Conservation (phyloP, 2,329 filamentous ascomycete genomes). For the Penicillium italicum region DNA sequence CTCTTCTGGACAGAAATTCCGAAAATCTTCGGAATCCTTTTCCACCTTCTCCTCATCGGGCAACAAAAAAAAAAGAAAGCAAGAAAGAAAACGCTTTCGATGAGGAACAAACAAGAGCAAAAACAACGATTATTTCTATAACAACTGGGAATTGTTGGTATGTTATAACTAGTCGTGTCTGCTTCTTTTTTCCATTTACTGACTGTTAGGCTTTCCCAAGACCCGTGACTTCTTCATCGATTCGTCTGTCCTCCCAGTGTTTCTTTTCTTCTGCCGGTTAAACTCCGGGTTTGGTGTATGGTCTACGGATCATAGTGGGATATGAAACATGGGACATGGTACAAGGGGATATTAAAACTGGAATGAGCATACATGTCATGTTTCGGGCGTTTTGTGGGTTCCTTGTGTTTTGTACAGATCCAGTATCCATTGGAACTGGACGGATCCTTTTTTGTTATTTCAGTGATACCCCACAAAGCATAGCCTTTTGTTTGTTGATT, state of each 20-base stretch:
- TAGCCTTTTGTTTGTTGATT: neutral
- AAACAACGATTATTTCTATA: neutral
- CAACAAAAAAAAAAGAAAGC: neutral
- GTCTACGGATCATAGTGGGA: neutral
- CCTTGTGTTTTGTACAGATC: neutral
- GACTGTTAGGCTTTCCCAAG: neutral
- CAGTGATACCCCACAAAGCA: neutral
- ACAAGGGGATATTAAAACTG: conserved; percentile 2
- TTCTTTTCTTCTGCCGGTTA: neutral
- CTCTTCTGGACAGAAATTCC: neutral
- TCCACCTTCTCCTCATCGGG: neutral
- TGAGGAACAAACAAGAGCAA: neutral
- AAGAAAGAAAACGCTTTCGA: neutral
- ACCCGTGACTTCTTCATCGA: neutral
- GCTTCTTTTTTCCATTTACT: neutral
- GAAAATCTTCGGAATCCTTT: neutral
- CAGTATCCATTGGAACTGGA: neutral
- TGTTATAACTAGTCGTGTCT: neutral
- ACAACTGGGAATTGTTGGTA: neutral
- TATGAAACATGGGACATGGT: neutral
- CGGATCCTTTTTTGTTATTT: neutral
- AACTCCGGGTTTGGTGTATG: neutral
- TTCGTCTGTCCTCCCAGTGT: neutral
- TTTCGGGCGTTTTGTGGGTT: neutral
- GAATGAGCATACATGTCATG: neutral